Evolutionary conservation across 192 early-diverging fungal species (phyloP).

Genomic region (Podila epigama): DNA sequence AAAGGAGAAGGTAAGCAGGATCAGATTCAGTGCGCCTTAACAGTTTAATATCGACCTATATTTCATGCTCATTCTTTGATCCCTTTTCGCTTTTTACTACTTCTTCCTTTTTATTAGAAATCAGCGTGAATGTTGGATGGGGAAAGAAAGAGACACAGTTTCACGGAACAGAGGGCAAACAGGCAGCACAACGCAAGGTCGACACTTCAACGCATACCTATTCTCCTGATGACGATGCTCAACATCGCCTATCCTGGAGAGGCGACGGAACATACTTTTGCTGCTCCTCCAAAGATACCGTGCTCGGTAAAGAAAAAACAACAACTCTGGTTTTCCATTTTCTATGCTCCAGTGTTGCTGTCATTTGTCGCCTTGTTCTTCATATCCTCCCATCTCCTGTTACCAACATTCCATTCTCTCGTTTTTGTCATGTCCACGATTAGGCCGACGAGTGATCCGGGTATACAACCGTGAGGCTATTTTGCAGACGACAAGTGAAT

Average conservation of each 20-base stretch:
- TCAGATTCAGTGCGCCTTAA: not conserved
- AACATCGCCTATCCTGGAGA: conserved; percentile 85
- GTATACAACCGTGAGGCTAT: conserved; percentile 88
- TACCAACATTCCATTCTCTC: no score
- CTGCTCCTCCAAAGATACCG: conserved; percentile 71
- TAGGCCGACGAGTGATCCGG: conserved; percentile 69
- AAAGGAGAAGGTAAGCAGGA: conserved; percentile 67
- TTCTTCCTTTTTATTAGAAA: conserved; percentile 47
- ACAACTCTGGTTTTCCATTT: no score
- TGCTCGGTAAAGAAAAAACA: conserved; percentile 44
- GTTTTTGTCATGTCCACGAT: no score
- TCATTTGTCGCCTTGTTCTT: no score
- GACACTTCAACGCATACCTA: conserved; percentile 48
- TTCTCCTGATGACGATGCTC: conserved; percentile 73
- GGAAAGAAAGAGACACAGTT: conserved; percentile 98
- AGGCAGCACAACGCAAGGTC: conserved; percentile 64
- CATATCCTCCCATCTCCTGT: no score
- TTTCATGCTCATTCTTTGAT: no score
- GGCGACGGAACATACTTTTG: conserved; percentile 88
- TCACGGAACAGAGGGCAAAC: conserved; percentile 88
- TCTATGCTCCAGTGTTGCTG: conserved; percentile 6
- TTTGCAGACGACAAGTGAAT: conserved; percentile 84
- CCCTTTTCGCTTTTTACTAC: no score
- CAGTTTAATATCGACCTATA: no score
- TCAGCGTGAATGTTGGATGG: conserved; percentile 90